Percentiles rank a stretch among this genome's conserved stretches.
Conservation (phyloP, 208 protist species). For the Novymonas esmeraldas region DNA sequence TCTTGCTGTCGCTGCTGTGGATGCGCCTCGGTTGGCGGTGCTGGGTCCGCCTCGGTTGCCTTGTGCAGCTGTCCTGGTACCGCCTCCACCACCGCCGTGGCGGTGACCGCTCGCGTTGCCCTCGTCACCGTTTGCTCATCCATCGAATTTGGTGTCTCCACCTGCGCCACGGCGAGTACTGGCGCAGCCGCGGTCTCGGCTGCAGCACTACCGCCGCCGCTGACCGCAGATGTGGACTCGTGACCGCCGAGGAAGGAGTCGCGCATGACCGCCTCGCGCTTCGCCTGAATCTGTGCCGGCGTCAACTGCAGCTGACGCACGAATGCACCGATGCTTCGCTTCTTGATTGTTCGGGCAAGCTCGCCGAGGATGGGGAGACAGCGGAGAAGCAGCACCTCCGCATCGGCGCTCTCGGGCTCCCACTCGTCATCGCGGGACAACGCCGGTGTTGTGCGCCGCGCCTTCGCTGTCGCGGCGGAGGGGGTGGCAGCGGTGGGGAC, state of each 20-base stretch:
- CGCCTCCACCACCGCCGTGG: neutral
- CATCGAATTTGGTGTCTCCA: no score
- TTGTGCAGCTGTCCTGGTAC: neutral
- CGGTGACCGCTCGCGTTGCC: no score
- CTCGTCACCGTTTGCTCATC: no score
- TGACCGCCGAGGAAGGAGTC: conserved; percentile 30
- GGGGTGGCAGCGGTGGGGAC: neutral
- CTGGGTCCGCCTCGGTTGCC: neutral
- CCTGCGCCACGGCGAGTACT: no score
- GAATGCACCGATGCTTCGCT: conserved; percentile 39
- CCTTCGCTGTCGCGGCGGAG: neutral
- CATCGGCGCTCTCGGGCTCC: neutral
- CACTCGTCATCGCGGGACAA: neutral
- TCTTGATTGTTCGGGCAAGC: conserved; percentile 47
- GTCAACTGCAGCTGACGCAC: conserved; percentile 51
- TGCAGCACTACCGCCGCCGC: neutral
- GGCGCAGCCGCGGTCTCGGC: no score
- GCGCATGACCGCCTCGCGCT: conserved; percentile 71
- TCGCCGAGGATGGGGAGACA: conserved; percentile 57
- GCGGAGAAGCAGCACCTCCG: conserved; percentile 14
- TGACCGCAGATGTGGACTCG: neutral
- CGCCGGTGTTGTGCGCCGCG: neutral
- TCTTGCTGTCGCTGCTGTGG: neutral
- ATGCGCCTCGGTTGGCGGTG: neutral
- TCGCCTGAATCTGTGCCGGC: conserved; percentile 58